Percentiles rank a stretch among this genome's conserved stretches.
Evolutionary conservation across 371 early-diverging fungal species (phyloP).

Genomic region (Apophysomyces ossiformis): DNA sequence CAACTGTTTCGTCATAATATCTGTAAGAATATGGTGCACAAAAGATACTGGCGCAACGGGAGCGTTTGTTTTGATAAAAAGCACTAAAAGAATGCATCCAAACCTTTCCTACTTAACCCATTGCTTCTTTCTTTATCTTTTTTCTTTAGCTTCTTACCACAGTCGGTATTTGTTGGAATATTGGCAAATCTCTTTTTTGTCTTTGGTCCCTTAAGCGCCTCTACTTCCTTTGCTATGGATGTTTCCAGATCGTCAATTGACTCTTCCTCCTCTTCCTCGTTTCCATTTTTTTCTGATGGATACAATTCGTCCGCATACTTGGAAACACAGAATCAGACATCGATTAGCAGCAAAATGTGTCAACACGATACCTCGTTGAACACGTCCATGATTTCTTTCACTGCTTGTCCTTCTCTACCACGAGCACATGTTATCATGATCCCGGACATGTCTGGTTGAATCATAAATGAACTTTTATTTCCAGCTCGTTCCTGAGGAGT

Average conservation of each 20-base stretch:
- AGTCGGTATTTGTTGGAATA: constrained; percentile 63
- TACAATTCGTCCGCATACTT: constrained; percentile 63
- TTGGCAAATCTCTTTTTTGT: constrained; percentile 53
- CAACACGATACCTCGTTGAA: constrained; percentile 53
- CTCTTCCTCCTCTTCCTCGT: constrained; percentile 38
- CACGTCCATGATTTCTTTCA: constrained; percentile 61
- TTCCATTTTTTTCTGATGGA: constrained; percentile 28
- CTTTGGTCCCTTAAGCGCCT: constrained; percentile 51
- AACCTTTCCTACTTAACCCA: not conserved
- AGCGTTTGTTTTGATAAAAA: constrained; percentile 34
- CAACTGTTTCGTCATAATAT: constrained; percentile 57
- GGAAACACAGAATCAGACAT: too few relatives aligned
- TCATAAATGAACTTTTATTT: constrained; percentile 37
- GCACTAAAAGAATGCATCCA: not conserved
- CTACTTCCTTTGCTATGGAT: constrained; percentile 70
- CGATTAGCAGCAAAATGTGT: too few relatives aligned
- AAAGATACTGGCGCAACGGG: constrained; percentile 66
- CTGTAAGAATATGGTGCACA: constrained; percentile 63
- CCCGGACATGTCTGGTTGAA: constrained; percentile 68
- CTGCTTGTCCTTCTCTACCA: constrained; percentile 59
- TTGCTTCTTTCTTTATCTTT: not conserved
- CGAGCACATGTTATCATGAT: constrained; percentile 67
- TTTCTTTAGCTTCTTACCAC: constrained; percentile 41
- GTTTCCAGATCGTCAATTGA: constrained; percentile 64
- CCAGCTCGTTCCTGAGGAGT: constrained; percentile 22